phyloP scores from a whole-genome alignment of 1,284 basidiomycete species.

The Wallemia hederae region DNA sequence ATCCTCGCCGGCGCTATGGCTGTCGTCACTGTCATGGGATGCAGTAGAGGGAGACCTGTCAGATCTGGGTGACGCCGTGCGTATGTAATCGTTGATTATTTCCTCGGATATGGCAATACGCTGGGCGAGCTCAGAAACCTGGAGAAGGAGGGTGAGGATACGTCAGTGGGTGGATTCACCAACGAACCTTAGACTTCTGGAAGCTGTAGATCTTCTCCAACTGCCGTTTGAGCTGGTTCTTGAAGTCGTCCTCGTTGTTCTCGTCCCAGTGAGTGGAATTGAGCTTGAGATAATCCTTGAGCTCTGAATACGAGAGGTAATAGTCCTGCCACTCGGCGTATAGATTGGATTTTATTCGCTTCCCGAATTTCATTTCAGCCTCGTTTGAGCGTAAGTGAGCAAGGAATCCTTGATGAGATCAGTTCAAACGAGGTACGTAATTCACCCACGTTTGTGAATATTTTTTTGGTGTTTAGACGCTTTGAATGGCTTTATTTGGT shows the following conservation, averaged over 20 bases:
- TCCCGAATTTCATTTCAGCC: slow-evolving; percentile 56
- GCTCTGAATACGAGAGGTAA: slow-evolving; percentile 61
- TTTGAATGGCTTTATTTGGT: too few species aligned
- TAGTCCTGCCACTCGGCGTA: slow-evolving; percentile 5
- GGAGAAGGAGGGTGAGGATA: neutral
- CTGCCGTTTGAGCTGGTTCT: slow-evolving; percentile 46
- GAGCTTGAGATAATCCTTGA: slow-evolving; percentile 74
- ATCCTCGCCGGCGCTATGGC: slow-evolving; percentile 22
- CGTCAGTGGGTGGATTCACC: neutral
- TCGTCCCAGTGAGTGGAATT: slow-evolving; percentile 41
- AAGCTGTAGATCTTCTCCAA: slow-evolving; percentile 90
- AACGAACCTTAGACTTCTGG: slow-evolving; percentile 54
- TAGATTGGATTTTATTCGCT: slow-evolving; percentile 43
- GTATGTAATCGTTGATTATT: slow-evolving; percentile 29
- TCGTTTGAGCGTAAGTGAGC: too few species aligned
- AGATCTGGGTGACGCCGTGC: neutral
- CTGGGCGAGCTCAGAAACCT: slow-evolving; percentile 53
- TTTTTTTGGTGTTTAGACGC: neutral
- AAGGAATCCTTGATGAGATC: too few species aligned
- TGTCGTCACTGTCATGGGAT: slow-evolving; percentile 23
- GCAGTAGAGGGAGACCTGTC: slow-evolving; percentile 21
- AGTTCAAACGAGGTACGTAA: neutral
- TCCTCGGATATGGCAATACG: slow-evolving; percentile 54
- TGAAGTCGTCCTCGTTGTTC: slow-evolving; percentile 53
- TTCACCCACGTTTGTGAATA: neutral